phyloP scores from a whole-genome alignment of 2,329 filamentous ascomycete genomes.

The Alternaria dauci region DNA sequence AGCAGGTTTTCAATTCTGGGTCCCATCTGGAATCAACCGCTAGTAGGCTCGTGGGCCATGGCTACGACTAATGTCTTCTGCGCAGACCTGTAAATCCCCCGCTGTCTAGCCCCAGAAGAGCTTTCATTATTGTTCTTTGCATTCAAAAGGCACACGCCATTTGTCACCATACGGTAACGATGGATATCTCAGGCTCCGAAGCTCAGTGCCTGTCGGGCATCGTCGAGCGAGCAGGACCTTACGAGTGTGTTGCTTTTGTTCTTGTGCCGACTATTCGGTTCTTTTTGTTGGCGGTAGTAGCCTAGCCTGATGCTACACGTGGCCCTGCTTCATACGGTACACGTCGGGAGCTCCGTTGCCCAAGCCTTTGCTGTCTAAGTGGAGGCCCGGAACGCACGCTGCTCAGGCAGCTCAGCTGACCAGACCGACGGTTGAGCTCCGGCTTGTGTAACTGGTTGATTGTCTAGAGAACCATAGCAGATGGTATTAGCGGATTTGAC shows the following conservation, averaged over 20 bases:
- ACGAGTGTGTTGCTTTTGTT: not conserved
- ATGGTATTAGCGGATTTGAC: not conserved
- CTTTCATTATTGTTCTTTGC: not conserved
- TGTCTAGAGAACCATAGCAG: not conserved
- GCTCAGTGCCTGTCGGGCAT: not conserved
- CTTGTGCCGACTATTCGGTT: not conserved
- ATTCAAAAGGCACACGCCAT: not conserved
- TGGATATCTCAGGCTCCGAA: not conserved
- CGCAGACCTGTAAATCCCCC: not conserved
- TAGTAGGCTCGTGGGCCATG: not conserved
- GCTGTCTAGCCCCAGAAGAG: not conserved
- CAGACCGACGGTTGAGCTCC: not conserved
- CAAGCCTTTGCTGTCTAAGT: not conserved
- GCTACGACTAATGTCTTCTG: not conserved
- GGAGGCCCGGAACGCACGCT: not conserved
- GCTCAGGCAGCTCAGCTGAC: not conserved
- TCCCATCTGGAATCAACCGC: not conserved
- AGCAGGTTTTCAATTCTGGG: not conserved
- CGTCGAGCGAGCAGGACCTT: not conserved
- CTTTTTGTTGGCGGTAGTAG: not conserved
- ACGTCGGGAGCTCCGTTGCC: not conserved
- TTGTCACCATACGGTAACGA: not conserved
- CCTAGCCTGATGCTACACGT: not conserved
- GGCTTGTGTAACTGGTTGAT: not conserved
- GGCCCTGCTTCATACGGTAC: conserved; percentile 2